These are phyloP conservation scores for Funneliformis geosporum DNA, from an alignment of 192 early-diverging fungal genomes.

Conservation along the genomic window DNA sequence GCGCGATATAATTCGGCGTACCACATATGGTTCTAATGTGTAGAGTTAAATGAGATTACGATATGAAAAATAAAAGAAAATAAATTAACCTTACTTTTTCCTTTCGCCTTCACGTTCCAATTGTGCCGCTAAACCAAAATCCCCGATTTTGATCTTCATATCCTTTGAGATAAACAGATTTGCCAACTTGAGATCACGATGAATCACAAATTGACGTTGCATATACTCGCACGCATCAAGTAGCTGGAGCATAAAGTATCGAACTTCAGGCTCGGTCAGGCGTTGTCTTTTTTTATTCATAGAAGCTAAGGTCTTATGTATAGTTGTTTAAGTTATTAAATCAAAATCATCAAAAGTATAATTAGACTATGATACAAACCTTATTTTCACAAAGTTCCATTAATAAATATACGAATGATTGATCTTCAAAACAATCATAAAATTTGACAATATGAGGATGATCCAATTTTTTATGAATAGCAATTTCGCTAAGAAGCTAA, in stretches of 20 bases:
- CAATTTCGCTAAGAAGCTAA: slow-evolving; percentile 76
- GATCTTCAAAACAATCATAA: slow-evolving; percentile 85
- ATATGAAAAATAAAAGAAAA: not conserved
- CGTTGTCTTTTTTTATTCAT: slow-evolving; percentile 75
- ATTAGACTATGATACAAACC: slow-evolving; percentile 40
- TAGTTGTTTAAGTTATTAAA: not conserved
- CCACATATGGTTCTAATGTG: slow-evolving; percentile 83
- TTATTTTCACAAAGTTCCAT: slow-evolving; percentile 90
- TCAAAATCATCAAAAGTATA: not conserved
- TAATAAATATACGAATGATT: slow-evolving; percentile 81
- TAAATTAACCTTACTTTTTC: slow-evolving; percentile 67
- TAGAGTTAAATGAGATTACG: not conserved
- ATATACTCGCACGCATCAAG: slow-evolving; percentile 78
- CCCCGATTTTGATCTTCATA: slow-evolving; percentile 88
- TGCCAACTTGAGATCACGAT: slow-evolving; percentile 94
- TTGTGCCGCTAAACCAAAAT: slow-evolving; percentile 93
- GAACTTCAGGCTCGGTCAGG: slow-evolving; percentile 87
- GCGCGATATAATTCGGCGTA: slow-evolving; percentile 97
- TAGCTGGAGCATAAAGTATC: slow-evolving; percentile 84
- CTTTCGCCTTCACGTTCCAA: slow-evolving; percentile 78
- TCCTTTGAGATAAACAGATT: slow-evolving; percentile 85
- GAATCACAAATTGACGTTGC: slow-evolving; percentile 80
- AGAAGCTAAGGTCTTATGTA: slow-evolving; percentile 75
- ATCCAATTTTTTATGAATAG: slow-evolving; percentile 68
- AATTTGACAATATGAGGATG: slow-evolving; percentile 85